These are phyloP conservation scores for Aspergillus vadensis DNA, from an alignment of 2,329 filamentous ascomycete species.

Conservation along the genomic window DNA sequence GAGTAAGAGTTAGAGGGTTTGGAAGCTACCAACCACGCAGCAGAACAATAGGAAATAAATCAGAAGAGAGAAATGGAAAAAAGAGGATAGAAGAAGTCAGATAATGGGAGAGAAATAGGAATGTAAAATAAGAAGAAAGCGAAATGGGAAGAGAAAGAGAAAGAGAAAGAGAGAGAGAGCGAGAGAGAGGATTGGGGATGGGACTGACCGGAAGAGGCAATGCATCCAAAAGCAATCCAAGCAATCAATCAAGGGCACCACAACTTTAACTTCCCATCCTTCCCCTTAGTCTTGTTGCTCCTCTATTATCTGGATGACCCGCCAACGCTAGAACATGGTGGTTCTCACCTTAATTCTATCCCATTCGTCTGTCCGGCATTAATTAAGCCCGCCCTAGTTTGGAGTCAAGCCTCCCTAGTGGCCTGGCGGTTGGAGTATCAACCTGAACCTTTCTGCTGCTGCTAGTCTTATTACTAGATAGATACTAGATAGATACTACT, in stretches of 20 bases:
- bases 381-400: neutral
- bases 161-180: slow-evolving; percentile 4
- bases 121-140: neutral
- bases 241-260: slow-evolving; percentile 2
- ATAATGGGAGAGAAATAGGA: slow-evolving; percentile 1
- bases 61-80: neutral
- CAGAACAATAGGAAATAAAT: neutral
- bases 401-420: slow-evolving; percentile 1
- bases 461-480: neutral
- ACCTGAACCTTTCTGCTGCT: neutral
- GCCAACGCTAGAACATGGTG: slow-evolving; percentile 1
- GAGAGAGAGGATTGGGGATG: slow-evolving; percentile 19
- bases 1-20: neutral
- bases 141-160: too few species aligned
- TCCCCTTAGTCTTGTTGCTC: neutral
- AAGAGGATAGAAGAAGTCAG: neutral
- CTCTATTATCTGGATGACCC: neutral
- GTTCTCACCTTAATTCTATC: slow-evolving; percentile 6
- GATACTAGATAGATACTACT: neutral
- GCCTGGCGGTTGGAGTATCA: neutral
- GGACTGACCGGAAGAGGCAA: slow-evolving; percentile 15
- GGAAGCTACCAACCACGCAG: neutral
- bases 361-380: neutral
- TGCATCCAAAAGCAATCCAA: neutral
- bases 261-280: neutral